A percentile compares a stretch with the other conserved stretches of the same genome.
Evolutionary conservation across 2,329 filamentous ascomycete genomes (phyloP).

Genomic region (Dothidotthia symphoricarpi): DNA sequence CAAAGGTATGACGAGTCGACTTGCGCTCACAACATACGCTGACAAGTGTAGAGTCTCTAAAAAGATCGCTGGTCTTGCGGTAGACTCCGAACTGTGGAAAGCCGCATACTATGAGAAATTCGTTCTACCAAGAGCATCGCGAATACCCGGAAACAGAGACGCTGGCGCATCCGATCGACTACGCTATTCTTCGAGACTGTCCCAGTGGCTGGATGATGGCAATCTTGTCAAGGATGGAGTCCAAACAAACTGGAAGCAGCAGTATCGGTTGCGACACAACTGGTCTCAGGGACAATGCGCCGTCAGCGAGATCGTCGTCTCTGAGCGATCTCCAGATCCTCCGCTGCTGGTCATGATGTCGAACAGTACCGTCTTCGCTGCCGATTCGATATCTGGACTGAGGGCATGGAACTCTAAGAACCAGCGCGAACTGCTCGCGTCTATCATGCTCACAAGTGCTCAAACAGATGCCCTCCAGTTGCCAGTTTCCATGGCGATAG

Average conservation of each 20-base stretch:
- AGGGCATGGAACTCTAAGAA: constrained; percentile 73
- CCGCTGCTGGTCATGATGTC: constrained; percentile 72
- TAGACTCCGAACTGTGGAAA: constrained; percentile 90
- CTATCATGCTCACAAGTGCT: constrained; percentile 24
- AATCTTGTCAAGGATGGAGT: constrained; percentile 53
- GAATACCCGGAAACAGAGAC: constrained; percentile 66
- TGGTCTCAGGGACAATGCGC: constrained; percentile 82
- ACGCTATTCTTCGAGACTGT: constrained; percentile 55
- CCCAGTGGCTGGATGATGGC: constrained; percentile 62
- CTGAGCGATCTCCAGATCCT: constrained; percentile 53
- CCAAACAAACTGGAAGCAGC: constrained; percentile 75
- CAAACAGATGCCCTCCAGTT: constrained; percentile 19
- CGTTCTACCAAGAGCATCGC: constrained; percentile 74
- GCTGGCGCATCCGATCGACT: constrained; percentile 40
- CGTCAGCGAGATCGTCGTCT: constrained; percentile 72
- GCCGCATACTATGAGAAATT: constrained; percentile 83
- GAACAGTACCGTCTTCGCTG: constrained; percentile 75
- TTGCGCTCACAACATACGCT: not conserved
- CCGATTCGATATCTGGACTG: constrained; percentile 66
- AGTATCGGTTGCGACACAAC: constrained; percentile 86
- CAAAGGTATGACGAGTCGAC: constrained; percentile 51
- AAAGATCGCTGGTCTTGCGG: constrained; percentile 69
- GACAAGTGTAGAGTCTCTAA: constrained; percentile 61
- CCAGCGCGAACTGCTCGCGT: constrained; percentile 59
- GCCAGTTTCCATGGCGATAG: constrained; percentile 67